A percentile compares a stretch with the other conserved stretches of the same genome.
Evolutionary conservation across 306 rosid genomes (phyloP).

Genomic region (Prunus salicina): DNA sequence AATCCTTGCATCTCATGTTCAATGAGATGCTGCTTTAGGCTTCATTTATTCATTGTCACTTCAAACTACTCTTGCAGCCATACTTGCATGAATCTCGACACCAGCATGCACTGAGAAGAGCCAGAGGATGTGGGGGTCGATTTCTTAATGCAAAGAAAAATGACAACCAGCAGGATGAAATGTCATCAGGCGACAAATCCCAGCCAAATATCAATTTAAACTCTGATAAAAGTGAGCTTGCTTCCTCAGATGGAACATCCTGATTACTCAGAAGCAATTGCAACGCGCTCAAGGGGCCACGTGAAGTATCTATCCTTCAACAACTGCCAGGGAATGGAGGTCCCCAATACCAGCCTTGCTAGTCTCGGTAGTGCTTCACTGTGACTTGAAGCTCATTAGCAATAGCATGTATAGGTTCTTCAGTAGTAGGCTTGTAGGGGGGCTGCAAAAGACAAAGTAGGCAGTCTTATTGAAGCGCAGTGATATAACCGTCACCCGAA

Average conservation of each 20-base stretch:
- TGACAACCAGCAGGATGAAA: constrained; percentile 54
- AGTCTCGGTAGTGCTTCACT: constrained; percentile 38
- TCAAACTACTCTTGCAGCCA: constrained; percentile 61
- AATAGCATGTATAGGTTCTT: constrained; percentile 56
- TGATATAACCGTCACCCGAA: neutral
- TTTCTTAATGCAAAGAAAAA: constrained; percentile 79
- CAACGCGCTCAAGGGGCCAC: constrained; percentile 5
- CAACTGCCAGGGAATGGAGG: constrained; percentile 27
- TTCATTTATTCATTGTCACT: neutral
- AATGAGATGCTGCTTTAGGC: neutral
- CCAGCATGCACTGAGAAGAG: constrained; percentile 79
- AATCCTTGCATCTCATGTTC: constrained; percentile 15
- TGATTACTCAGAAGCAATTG: constrained; percentile 22
- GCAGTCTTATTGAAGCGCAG: constrained; percentile 9
- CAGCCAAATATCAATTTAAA: constrained; percentile 59
- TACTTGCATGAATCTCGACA: constrained; percentile 94
- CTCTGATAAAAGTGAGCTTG: constrained; percentile 55
- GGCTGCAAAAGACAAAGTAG: constrained; percentile 42
- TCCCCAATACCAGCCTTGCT: constrained; percentile 24
- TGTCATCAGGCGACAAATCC: constrained; percentile 45
- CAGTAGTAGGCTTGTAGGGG: constrained; percentile 56
- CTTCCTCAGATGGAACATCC: constrained; percentile 56
- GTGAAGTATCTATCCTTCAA: constrained; percentile 9
- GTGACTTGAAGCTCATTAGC: constrained; percentile 40
- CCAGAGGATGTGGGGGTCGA: constrained; percentile 92